These are phyloP conservation scores for Vigna hirtella DNA, from an alignment of 306 rosid genomes.

Conservation along the genomic window DNA sequence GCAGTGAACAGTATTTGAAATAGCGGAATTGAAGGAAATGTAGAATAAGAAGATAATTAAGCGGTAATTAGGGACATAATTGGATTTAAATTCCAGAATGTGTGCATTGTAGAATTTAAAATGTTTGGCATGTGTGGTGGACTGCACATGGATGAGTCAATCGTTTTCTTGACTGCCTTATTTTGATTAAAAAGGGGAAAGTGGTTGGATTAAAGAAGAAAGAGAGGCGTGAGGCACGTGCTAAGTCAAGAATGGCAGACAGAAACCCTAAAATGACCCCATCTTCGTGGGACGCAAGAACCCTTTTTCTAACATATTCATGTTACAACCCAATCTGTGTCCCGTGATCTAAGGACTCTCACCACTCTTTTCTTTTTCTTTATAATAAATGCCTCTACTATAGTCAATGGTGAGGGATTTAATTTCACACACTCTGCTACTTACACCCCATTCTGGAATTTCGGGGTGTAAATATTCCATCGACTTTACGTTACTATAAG, in stretches of 20 bases:
- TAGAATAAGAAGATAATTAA: not conserved
- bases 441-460: too few species aligned
- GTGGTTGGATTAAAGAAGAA: slow-evolving; percentile 21
- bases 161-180: not conserved
- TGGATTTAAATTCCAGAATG: slow-evolving; percentile 21
- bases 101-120: too few species aligned
- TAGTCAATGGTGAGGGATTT: too few species aligned
- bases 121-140: slow-evolving; percentile 33
- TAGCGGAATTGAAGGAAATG: not conserved
- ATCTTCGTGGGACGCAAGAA: slow-evolving; percentile 24
- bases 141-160: slow-evolving; percentile 37
- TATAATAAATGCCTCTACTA: too few species aligned
- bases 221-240: slow-evolving; percentile 33
- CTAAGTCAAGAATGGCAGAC: slow-evolving; percentile 50
- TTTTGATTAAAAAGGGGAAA: slow-evolving; percentile 26
- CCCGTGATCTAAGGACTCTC: slow-evolving; percentile 49
- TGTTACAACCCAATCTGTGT: slow-evolving; percentile 26
- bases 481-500: too few species aligned
- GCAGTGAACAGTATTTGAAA: too few species aligned
- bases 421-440: too few species aligned
- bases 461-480: too few species aligned
- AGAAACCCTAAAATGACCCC: slow-evolving; percentile 26
- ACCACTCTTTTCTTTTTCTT: not conserved
- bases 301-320: slow-evolving; percentile 5
- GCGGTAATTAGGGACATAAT: not conserved